Conservation (phyloP, 108 stramenopile species). For the Nitzschia palea region DNA sequence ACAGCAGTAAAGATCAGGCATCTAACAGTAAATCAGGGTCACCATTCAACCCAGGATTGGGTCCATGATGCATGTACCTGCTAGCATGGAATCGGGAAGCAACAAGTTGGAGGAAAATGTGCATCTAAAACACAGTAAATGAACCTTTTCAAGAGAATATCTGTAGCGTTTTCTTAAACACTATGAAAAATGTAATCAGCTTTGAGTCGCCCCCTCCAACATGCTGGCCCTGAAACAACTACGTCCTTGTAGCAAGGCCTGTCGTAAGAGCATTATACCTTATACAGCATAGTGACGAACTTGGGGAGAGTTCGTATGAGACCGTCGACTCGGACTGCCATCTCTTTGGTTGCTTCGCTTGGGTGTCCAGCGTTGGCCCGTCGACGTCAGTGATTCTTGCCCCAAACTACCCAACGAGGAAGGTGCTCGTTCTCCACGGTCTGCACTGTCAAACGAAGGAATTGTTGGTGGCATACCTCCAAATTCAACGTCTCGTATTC, state of each 20-base stretch:
- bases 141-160: too few species aligned
- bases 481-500: constrained; percentile 1
- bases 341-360: background rate
- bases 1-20: too few species aligned
- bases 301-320: constrained; percentile 1
- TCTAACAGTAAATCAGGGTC: too few species aligned
- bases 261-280: background rate
- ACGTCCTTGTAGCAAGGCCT: background rate
- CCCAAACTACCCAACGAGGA: background rate
- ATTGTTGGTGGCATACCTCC: background rate
- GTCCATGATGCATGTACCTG: too few species aligned
- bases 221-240: background rate
- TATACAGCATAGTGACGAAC: constrained; percentile 9
- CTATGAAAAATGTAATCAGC: too few species aligned
- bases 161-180: too few species aligned
- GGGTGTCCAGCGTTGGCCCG: background rate
- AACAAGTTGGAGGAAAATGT: too few species aligned
- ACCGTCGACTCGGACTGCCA: constrained; percentile 7
- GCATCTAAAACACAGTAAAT: too few species aligned
- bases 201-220: too few species aligned
- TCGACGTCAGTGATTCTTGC: background rate
- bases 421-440: background rate
- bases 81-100: too few species aligned
- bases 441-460: background rate
- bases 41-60: too few species aligned